Conservation (phyloP, 1,139 yeast species). For the Yamadazyma blattariae region DNA sequence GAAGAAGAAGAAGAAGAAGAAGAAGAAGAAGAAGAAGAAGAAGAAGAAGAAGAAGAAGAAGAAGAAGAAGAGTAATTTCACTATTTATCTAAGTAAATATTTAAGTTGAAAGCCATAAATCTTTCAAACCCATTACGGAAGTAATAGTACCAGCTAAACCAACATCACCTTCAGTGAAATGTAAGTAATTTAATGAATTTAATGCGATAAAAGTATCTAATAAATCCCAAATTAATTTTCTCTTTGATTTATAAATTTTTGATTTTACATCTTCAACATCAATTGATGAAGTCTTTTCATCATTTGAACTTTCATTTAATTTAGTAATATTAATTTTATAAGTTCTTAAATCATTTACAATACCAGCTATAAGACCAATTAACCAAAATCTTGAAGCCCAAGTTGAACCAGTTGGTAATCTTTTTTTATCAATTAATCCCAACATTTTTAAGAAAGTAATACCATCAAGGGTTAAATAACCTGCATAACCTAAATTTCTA, state of each 20-base stretch:
- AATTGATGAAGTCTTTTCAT: slow-evolving; percentile 37
- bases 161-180: slow-evolving; percentile 73
- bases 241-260: slow-evolving; percentile 45
- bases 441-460: slow-evolving; percentile 64
- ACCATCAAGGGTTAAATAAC: slow-evolving; percentile 73
- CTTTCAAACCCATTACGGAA: slow-evolving; percentile 72
- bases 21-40: not conserved
- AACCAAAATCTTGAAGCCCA: slow-evolving; percentile 75
- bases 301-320: slow-evolving; percentile 17
- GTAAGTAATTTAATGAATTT: slow-evolving; percentile 60
- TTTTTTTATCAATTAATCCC: slow-evolving; percentile 36
- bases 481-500: slow-evolving; percentile 72
- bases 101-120: slow-evolving; percentile 53
- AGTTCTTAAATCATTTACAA: slow-evolving; percentile 54
- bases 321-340: slow-evolving; percentile 25
- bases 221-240: slow-evolving; percentile 75
- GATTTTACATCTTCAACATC: slow-evolving; percentile 25
- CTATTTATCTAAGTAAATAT: no score
- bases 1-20: not conserved
- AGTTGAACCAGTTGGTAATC: slow-evolving; percentile 33
- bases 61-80: not conserved
- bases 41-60: not conserved
- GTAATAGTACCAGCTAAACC: slow-evolving; percentile 87
- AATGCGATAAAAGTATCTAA: slow-evolving; percentile 77
- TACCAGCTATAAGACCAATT: slow-evolving; percentile 62